Base-by-base conservation (phyloP, 1,284 basidiomycete species). In the Leccinum pachyderme region DNA sequence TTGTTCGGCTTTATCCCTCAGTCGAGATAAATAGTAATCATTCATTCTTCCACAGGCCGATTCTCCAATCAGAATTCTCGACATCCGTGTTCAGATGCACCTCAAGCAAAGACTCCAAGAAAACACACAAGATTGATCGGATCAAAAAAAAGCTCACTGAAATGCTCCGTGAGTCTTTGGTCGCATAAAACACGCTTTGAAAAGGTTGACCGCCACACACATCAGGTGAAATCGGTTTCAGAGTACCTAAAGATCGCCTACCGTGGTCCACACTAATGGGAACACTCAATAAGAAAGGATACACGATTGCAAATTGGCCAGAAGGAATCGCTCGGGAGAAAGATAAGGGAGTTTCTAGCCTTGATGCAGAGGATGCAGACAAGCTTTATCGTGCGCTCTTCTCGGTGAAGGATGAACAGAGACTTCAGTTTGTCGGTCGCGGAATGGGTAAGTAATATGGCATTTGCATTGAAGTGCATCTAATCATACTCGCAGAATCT, bases 111-210 rank as follows among this genome's bases (percentile, higher is more conserved):
- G 7, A 47, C 18, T 8, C 18, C 11, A 50, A 31, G 12, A 54
- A 35, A 12, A 25, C 8, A 2, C 47, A 22, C 12, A 49, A 46
- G 43, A 51, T 51, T 2, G 28, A 44, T 25, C 6, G 32, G 32
- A 47, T 54, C 33, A 46, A 46, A 11, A 9, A 46, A n/a, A 46
- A 22, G 22, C 45, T 54, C 5, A 9, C 32, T 2, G 28, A 41
- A 2, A 59, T 61, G 59, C 47, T 61, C 45, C 51, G 59, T 61
- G n/a, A 46, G 59, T 31, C 2, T 4, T n/a, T 15, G 5, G 7
- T 43, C 5, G 1, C 0, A 29, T 6, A 12, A 9, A 25, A 7
- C n/a, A 31, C 0, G 0, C 7, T 2, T 7, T 28, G n/a, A 22
- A 2, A 32, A 7, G 7, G 27, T 4, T 4, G 7, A 49, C 18